Conservation (phyloP, 345 rosid species). For the Hibiscus syriacus region DNA sequence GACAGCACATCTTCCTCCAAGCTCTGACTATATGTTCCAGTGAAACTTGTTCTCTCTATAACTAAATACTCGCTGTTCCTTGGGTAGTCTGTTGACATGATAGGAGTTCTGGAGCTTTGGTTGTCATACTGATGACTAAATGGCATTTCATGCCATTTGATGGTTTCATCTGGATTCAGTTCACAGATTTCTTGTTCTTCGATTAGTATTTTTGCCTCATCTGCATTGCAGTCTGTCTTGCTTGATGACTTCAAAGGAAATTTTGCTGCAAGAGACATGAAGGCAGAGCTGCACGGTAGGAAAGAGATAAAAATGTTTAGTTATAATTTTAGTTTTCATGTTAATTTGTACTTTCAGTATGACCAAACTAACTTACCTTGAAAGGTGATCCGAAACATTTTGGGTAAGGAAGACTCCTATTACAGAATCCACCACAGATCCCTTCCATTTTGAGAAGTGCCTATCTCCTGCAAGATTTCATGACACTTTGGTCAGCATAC, state of each 20-base stretch:
- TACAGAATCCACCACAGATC: constrained; percentile 95
- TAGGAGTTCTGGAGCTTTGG: constrained; percentile 30
- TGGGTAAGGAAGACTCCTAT: constrained; percentile 96
- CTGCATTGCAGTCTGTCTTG: constrained; percentile 20
- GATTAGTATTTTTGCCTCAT: constrained; percentile 24
- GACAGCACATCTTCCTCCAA: constrained; percentile 62
- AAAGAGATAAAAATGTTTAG: constrained; percentile 11
- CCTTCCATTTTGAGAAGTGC: constrained; percentile 96
- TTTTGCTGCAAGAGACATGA: constrained; percentile 75
- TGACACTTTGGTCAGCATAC: not conserved
- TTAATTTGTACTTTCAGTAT: constrained; percentile 11
- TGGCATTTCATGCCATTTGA: constrained; percentile 34
- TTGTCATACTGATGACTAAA: constrained; percentile 20
- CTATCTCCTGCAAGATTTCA: constrained; percentile 65
- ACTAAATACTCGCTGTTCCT: constrained; percentile 28
- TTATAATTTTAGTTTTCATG: constrained; percentile 10
- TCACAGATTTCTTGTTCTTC: constrained; percentile 57
- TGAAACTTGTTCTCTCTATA: constrained; percentile 32
- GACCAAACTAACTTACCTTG: constrained; percentile 51
- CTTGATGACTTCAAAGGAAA: constrained; percentile 53
- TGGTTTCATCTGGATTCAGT: constrained; percentile 24
- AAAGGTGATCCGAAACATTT: constrained; percentile 92
- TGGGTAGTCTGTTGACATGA: constrained; percentile 31
- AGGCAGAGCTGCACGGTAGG: constrained; percentile 73
- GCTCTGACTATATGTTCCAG: constrained; percentile 36